These are phyloP conservation scores for Delphinella strobiligena DNA, from an alignment of 2,329 filamentous ascomycete species.

Conservation along the genomic window DNA sequence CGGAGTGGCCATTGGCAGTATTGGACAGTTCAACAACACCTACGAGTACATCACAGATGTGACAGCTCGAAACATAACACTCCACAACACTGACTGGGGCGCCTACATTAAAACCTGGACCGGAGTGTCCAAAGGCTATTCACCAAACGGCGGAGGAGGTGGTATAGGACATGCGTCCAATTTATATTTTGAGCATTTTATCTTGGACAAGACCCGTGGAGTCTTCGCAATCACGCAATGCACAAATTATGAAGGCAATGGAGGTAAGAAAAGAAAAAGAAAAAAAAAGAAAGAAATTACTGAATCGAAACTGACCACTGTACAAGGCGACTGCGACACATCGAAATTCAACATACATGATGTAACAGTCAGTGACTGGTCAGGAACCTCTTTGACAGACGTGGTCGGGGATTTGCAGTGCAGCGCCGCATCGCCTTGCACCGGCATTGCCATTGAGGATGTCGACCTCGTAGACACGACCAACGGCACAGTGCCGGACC, in stretches of 20 bases:
- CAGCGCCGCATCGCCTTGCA: slow-evolving; percentile 16
- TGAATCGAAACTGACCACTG: no score
- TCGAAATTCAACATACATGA: slow-evolving; percentile 27
- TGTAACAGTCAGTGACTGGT: slow-evolving; percentile 15
- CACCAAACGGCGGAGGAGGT: slow-evolving; percentile 46
- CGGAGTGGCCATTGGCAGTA: slow-evolving; percentile 45
- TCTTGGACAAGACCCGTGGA: slow-evolving; percentile 10
- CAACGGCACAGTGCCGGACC: slow-evolving; percentile 11
- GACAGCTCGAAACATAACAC: slow-evolving; percentile 34
- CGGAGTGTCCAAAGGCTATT: slow-evolving; percentile 23
- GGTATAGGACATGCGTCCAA: slow-evolving; percentile 35
- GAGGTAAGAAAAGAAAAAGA: slow-evolving; percentile 4
- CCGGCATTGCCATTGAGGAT: slow-evolving; percentile 13
- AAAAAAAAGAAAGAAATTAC: not conserved
- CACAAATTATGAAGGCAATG: slow-evolving; percentile 13
- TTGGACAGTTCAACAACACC: slow-evolving; percentile 40
- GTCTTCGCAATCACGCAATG: slow-evolving; percentile 19
- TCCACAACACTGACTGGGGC: slow-evolving; percentile 34
- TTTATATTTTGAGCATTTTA: slow-evolving; percentile 24
- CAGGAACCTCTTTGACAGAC: slow-evolving; percentile 16
- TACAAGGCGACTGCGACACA: slow-evolving; percentile 16
- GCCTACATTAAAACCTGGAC: slow-evolving; percentile 51
- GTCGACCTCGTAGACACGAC: slow-evolving; percentile 9
- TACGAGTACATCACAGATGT: slow-evolving; percentile 41
- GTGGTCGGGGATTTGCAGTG: slow-evolving; percentile 18